These are phyloP conservation scores for Zygosaccharomyces rouxii DNA, from an alignment of 805 yeast species.

Conservation along the genomic window DNA sequence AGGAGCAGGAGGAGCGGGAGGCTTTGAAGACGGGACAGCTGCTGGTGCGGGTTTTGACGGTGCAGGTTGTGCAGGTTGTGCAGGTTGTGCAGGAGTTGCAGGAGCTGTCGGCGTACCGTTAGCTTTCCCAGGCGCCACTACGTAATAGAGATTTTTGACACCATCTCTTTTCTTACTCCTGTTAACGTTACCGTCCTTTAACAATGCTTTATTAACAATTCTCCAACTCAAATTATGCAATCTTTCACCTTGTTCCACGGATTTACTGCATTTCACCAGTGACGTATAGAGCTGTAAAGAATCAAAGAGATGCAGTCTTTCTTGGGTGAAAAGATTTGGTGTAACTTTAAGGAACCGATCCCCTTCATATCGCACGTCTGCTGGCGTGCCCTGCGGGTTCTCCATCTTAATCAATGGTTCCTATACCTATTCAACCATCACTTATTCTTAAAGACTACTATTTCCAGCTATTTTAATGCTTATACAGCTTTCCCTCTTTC, in stretches of 20 bases:
- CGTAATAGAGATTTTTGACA: constrained; percentile 32
- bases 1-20: background rate
- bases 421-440: background rate
- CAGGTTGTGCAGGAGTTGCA: background rate
- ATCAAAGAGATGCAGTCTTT: constrained; percentile 29
- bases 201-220: constrained; percentile 31
- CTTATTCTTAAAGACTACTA: background rate
- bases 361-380: constrained; percentile 8
- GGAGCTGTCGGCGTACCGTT: background rate
- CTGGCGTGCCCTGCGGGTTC: constrained; percentile 5
- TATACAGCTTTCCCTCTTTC: background rate
- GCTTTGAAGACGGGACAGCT: background rate
- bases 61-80: constrained; percentile 26
- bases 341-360: constrained; percentile 28
- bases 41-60: background rate
- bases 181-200: constrained; percentile 26
- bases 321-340: constrained; percentile 33
- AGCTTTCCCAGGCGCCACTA: constrained; percentile 21
- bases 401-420: constrained; percentile 3
- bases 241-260: constrained; percentile 33
- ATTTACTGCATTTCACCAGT: constrained; percentile 23
- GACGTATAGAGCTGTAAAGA: constrained; percentile 30
- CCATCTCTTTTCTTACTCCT: constrained; percentile 35
- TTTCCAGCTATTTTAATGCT: background rate
- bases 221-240: constrained; percentile 34